phyloP scores from a whole-genome alignment of 768 basidiomycete genomes.

The Tephrocybe rancida region DNA sequence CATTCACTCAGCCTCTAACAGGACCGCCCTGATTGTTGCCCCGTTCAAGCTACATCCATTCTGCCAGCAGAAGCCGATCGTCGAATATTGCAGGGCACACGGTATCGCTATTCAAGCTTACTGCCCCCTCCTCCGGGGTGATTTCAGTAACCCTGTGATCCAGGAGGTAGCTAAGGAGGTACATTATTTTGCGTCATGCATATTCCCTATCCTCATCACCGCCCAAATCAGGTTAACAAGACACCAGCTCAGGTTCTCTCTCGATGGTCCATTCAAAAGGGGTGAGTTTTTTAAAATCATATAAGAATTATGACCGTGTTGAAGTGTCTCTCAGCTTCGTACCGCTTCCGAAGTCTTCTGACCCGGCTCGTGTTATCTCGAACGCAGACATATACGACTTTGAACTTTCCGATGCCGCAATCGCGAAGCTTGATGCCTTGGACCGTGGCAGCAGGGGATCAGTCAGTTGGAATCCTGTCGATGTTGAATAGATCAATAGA shows the following conservation, averaged over 20 bases:
- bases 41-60: conserved; percentile 73
- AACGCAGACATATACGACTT: conserved; percentile 82
- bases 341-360: conserved; percentile 80
- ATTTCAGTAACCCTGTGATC: conserved; percentile 55
- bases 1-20: not conserved
- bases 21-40: not conserved
- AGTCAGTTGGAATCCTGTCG: conserved; percentile 83
- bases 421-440: conserved; percentile 62
- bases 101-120: conserved; percentile 72
- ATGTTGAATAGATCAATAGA: conserved; percentile 44
- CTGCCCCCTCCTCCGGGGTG: conserved; percentile 69
- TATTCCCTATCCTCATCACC: not conserved
- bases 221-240: conserved; percentile 45
- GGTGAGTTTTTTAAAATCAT: conserved; percentile 50
- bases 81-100: conserved; percentile 66
- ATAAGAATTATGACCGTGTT: too few species aligned
- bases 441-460: conserved; percentile 75
- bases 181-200: not conserved
- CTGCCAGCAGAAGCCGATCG: conserved; percentile 80
- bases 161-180: conserved; percentile 62
- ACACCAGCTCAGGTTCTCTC: conserved; percentile 78
- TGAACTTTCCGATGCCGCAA: conserved; percentile 63
- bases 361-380: conserved; percentile 64
- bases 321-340: too few species aligned
- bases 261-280: conserved; percentile 87